Evolutionary conservation across 2,329 filamentous ascomycete species (phyloP), one percentile per base, ranked within the genome.

Genomic region (Paecilomyces dactylethromorphus): DNA sequence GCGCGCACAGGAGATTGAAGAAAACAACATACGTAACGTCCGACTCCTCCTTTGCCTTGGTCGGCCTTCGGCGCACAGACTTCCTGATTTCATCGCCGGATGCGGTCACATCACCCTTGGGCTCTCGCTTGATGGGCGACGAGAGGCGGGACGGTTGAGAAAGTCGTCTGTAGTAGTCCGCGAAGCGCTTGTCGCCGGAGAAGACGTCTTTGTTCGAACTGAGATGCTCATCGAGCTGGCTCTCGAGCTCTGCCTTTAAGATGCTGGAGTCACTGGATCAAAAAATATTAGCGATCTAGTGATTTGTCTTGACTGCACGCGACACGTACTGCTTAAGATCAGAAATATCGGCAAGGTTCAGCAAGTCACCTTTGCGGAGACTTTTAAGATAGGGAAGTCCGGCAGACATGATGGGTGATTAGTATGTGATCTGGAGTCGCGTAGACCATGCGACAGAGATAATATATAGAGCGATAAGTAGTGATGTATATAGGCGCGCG

Each of bases 291-390:
- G 52, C 22, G 13, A 55, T 50, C 35, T 29, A 33, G 15, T 12
- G 18, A 35, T 13, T 18, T 10, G 54, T 13, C 35, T 31, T n/a
- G 56, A 18, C 49, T 22, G 29, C 24, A 51, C 51, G 24, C 56
- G 56, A 57, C 62, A 83, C 87, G 70, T 85, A 95, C 91, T 89
- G 84, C 71, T 84, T 82, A 57, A 93, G 79, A 59, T 88, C 88
- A 62, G 89, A 82, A 53, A 81, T 78, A 64, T 90, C 84, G 60
- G 91, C 90, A 62, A 95, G 81, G 63, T 90, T 87, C 66, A 85
- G 75, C 58, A 96, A 84, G 64, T 93, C 90, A 67, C 81, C 82
- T 82, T 96, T 96, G 79, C 89, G 88, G 82, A 94, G 89, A 74
- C 84, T 83, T 75, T 87, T 84, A 72, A 96, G 82, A 85, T 89